These are phyloP conservation scores for Martensiomyces pterosporus DNA, from an alignment of 192 early-diverging fungal genomes.

Conservation along the genomic window DNA sequence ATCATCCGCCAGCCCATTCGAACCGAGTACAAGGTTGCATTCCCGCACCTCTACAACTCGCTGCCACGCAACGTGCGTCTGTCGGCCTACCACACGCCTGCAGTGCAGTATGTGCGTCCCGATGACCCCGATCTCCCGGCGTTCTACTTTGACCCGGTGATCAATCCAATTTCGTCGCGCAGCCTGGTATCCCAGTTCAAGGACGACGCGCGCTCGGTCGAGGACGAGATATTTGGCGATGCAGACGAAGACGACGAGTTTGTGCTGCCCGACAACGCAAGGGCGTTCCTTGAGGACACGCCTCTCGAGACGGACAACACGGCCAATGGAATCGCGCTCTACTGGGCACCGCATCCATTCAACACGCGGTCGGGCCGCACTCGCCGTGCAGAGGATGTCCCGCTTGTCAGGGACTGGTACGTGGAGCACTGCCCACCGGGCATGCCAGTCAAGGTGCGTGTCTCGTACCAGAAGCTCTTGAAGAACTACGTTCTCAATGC, in stretches of 20 bases:
- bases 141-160: constrained; percentile 95
- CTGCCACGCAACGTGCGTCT: constrained; percentile 89
- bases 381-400: constrained; percentile 88
- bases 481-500: constrained; percentile 96
- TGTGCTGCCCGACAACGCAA: constrained; percentile 69
- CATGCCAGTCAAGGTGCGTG: constrained; percentile 96
- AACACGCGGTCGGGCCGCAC: constrained; percentile 87
- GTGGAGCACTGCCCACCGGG: constrained; percentile 91
- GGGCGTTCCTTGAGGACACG: constrained; percentile 74
- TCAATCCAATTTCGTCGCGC: constrained; percentile 84
- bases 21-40: constrained; percentile 98
- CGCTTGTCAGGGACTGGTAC: constrained; percentile 97
- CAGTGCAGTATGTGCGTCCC: constrained; percentile 79
- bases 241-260: constrained; percentile 67
- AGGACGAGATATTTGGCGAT: constrained; percentile 73
- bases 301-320: constrained; percentile 89
- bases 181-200: constrained; percentile 60
- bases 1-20: constrained; percentile 98
- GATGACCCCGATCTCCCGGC: constrained; percentile 96
- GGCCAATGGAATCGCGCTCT: constrained; percentile 85
- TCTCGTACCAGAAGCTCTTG: constrained; percentile 97
- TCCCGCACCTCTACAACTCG: constrained; percentile 97
- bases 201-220: constrained; percentile 60
- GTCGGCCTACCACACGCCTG: constrained; percentile 90
- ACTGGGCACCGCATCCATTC: constrained; percentile 98